A percentile compares a stretch with the other conserved stretches of the same genome.
phyloP scores from a whole-genome alignment of 176 grass and related monocot species.

The Carex cristatella region DNA sequence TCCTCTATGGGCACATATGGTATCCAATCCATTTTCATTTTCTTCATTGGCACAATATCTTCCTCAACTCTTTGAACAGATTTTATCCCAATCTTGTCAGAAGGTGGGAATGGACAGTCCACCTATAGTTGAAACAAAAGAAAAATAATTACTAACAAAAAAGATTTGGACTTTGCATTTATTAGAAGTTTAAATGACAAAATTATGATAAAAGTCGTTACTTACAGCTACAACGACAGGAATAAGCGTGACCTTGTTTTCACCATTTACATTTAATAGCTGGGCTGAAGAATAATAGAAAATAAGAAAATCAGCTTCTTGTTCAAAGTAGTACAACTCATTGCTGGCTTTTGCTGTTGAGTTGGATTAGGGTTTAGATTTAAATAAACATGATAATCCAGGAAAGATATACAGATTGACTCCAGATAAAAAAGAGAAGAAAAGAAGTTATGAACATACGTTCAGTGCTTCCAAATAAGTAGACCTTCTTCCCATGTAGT shows the following conservation, averaged over 20 bases:
- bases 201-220: constrained; percentile 19
- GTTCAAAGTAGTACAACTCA: neutral
- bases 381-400: neutral
- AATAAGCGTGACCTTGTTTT: constrained; percentile 69
- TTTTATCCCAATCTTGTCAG: constrained; percentile 94
- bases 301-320: constrained; percentile 14
- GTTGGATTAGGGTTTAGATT: neutral
- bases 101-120: constrained; percentile 68
- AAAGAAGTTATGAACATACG: constrained; percentile 35
- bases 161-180: neutral
- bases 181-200: constrained; percentile 1
- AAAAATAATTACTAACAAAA: neutral
- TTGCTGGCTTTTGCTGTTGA: neutral
- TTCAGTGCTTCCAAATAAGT: constrained; percentile 85
- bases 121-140: constrained; percentile 43
- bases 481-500: constrained; percentile 76
- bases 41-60: constrained; percentile 86
- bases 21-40: constrained; percentile 97
- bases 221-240: constrained; percentile 77
- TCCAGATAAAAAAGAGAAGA: neutral
- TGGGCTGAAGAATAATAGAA: constrained; percentile 53
- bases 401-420: neutral
- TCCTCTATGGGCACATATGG: constrained; percentile 83
- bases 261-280: constrained; percentile 54
- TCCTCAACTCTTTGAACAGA: constrained; percentile 85